Conservation (phyloP, 2,329 filamentous ascomycete species). For the Fusarium pininemorale region DNA sequence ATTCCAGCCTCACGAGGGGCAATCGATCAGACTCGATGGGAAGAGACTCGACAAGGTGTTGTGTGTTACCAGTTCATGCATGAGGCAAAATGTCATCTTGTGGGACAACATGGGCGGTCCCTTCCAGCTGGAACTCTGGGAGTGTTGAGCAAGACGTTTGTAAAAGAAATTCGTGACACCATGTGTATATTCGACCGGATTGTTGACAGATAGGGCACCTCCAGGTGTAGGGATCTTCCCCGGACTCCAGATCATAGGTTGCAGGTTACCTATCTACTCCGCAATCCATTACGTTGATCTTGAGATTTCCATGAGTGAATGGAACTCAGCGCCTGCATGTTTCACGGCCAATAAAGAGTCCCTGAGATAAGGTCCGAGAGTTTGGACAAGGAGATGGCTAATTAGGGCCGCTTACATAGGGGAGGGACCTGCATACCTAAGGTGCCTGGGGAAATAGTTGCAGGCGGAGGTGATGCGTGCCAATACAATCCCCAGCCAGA, state of each 20-base stretch:
- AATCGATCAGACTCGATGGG: background rate
- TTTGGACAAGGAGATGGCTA: slow-evolving; percentile 18
- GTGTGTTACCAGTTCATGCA: slow-evolving; percentile 30
- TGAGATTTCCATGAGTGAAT: slow-evolving; percentile 29
- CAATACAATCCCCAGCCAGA: slow-evolving; percentile 26
- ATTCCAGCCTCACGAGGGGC: slow-evolving; percentile 3
- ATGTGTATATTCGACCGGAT: background rate
- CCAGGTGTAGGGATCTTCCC: slow-evolving; percentile 6
- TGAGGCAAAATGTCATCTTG: background rate
- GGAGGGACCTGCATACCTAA: slow-evolving; percentile 27
- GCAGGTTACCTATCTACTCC: slow-evolving; percentile 7
- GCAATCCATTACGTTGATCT: slow-evolving; percentile 33
- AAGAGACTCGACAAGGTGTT: background rate
- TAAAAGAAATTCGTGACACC: slow-evolving; percentile 1
- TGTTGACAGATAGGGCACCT: background rate
- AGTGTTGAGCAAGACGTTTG: background rate
- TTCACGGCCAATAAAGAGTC: slow-evolving; percentile 14
- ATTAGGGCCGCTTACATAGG: slow-evolving; percentile 22
- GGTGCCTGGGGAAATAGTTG: slow-evolving; percentile 21
- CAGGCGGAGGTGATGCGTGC: slow-evolving; percentile 33
- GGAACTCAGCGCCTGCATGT: slow-evolving; percentile 6
- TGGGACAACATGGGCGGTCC: slow-evolving; percentile 11
- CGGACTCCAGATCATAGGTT: background rate
- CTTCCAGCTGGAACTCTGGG: background rate
- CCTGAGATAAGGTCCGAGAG: slow-evolving; percentile 31